A percentile compares a stretch with the other conserved stretches of the same genome.
Evolutionary conservation across 345 rosid genomes (phyloP).

Genomic region (Litchi chinensis): DNA sequence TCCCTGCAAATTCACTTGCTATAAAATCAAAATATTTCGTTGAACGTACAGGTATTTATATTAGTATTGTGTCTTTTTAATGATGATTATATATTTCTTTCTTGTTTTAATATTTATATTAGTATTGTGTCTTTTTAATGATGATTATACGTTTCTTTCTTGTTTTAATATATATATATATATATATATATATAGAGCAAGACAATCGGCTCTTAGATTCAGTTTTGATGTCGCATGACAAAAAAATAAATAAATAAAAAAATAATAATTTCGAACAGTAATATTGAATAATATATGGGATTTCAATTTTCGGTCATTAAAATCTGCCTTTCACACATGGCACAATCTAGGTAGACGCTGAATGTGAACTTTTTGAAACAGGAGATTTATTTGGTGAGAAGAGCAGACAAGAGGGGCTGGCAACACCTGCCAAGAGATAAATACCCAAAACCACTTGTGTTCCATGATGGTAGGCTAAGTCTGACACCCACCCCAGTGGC

Average conservation of each 20-base stretch:
- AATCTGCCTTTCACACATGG: not conserved
- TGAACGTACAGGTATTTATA: not conserved
- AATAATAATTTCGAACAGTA: too few species aligned
- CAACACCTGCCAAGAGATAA: conserved; percentile 43
- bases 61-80: not conserved
- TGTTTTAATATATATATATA: too few species aligned
- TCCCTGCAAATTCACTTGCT: not conserved
- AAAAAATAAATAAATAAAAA: too few species aligned
- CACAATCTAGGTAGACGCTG: not conserved
- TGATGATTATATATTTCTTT: too few species aligned
- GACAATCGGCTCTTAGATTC: too few species aligned
- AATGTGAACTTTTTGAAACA: conserved; percentile 22
- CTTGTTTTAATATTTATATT: too few species aligned
- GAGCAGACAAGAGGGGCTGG: conserved; percentile 63
- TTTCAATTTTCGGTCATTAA: not conserved
- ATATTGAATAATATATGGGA: too few species aligned
- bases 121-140: too few species aligned
- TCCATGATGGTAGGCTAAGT: conserved; percentile 86
- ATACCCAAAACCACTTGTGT: conserved; percentile 65
- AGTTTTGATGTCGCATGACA: too few species aligned
- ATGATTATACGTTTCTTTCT: too few species aligned
- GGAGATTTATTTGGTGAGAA: conserved; percentile 57
- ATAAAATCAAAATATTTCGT: too few species aligned
- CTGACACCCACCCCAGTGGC: conserved; percentile 54
- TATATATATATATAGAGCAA: too few species aligned